Evolutionary conservation across 2,329 filamentous ascomycete genomes (phyloP).

Genomic region (Trichophyton equinum): DNA sequence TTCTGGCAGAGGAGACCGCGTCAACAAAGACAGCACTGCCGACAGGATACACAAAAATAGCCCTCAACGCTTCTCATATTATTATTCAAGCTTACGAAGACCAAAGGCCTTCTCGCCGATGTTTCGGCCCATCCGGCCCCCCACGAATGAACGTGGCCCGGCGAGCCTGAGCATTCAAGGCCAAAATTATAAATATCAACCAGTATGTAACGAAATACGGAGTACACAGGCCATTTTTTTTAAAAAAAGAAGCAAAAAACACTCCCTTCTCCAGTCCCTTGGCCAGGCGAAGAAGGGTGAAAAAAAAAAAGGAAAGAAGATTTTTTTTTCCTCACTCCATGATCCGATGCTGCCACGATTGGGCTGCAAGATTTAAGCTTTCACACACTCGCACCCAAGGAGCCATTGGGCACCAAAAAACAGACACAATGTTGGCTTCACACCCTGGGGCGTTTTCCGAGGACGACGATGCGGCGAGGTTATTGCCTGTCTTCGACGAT

Average conservation of each 20-base stretch:
- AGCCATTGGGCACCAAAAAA: conserved; percentile 3
- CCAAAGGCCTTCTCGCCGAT: background rate
- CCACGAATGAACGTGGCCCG: background rate
- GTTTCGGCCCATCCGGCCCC: background rate
- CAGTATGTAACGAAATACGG: background rate
- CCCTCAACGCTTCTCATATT: background rate
- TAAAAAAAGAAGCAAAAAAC: background rate
- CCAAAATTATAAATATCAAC: background rate
- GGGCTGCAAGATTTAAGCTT: conserved; percentile 1
- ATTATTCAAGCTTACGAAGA: background rate
- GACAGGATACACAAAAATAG: background rate
- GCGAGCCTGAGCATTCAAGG: background rate
- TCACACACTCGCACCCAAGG: background rate
- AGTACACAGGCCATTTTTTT: background rate
- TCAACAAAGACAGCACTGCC: background rate
- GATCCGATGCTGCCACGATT: conserved; percentile 2
- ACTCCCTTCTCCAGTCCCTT: background rate
- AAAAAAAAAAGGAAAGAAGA: background rate
- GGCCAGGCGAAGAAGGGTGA: background rate
- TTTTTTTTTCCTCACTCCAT: background rate
- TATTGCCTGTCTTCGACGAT: background rate
- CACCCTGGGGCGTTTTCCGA: background rate
- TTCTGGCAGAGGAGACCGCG: background rate
- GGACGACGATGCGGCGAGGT: background rate
- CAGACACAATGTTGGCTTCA: background rate